Evolutionary conservation across 1,139 yeast species (phyloP).

Genomic region (Meyerozyma sp.): DNA sequence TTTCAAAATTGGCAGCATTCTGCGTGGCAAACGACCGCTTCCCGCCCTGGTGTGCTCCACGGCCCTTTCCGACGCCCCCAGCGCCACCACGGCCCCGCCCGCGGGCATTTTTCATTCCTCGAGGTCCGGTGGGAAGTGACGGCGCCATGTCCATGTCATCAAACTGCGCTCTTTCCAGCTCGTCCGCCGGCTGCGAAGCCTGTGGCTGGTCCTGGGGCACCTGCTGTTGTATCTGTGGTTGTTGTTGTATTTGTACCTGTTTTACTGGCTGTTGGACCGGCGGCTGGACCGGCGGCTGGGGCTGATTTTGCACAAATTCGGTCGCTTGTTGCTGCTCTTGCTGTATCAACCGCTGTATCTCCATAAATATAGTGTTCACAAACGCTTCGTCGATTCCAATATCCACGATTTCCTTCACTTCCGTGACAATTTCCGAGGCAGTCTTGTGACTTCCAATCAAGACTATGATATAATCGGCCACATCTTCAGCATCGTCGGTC

Average conservation of each 20-base stretch:
- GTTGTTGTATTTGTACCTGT: constrained; percentile 12
- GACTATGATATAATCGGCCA: constrained; percentile 74
- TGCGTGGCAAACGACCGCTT: constrained; percentile 28
- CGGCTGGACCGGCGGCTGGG: constrained; percentile 6
- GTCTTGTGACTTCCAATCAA: constrained; percentile 69
- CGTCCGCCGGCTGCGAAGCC: constrained; percentile 1
- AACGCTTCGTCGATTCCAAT: constrained; percentile 46
- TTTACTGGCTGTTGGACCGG: constrained; percentile 11
- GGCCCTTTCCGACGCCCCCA: neutral
- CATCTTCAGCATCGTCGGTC: constrained; percentile 67
- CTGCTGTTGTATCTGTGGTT: constrained; percentile 13
- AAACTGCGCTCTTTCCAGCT: neutral
- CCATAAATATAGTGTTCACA: constrained; percentile 50
- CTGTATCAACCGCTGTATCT: constrained; percentile 36
- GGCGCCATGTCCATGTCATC: constrained; percentile 1
- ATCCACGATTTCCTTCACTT: constrained; percentile 62
- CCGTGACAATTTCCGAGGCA: constrained; percentile 58
- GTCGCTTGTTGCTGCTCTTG: constrained; percentile 7
- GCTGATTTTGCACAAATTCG: constrained; percentile 4
- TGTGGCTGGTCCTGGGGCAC: constrained; percentile 4
- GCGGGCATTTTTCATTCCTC: neutral
- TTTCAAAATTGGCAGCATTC: constrained; percentile 36
- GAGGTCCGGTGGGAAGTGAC: neutral
- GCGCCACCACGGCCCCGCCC: neutral
- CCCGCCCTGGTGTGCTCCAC: constrained; percentile 3